These are phyloP conservation scores for Microbotryum silenes-acaulis DNA, from an alignment of 1,284 basidiomycete species.

Conservation along the genomic window DNA sequence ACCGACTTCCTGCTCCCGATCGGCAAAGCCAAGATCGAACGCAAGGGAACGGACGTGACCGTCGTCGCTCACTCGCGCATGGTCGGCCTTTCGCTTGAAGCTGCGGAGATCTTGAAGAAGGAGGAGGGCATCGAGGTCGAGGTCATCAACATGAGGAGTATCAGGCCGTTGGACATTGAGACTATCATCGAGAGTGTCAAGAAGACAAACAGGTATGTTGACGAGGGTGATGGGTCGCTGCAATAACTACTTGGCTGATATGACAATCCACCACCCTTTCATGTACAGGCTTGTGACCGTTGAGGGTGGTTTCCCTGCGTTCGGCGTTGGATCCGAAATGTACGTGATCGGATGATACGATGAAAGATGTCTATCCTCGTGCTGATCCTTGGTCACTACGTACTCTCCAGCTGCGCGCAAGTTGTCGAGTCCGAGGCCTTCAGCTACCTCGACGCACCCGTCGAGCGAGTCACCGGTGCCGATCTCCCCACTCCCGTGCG, in stretches of 20 bases:
- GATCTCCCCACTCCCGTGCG: conserved; percentile 88
- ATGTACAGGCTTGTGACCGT: conserved; percentile 69
- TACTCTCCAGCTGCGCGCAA: conserved; percentile 58
- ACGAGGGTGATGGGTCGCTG: not conserved
- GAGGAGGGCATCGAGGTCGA: conserved; percentile 91
- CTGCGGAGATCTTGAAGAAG: conserved; percentile 85
- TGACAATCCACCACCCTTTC: too few relatives aligned
- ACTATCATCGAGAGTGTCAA: conserved; percentile 93
- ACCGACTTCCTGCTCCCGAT: conserved; percentile 88
- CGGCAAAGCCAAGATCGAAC: conserved; percentile 95
- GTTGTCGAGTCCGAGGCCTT: conserved; percentile 54
- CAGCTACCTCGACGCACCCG: conserved; percentile 93
- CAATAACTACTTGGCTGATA: not conserved
- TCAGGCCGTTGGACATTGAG: conserved; percentile 93
- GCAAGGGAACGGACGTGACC: conserved; percentile 84
- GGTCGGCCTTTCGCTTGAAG: conserved; percentile 86
- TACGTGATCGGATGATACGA: not conserved
- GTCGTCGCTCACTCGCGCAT: conserved; percentile 96
- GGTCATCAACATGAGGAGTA: conserved; percentile 93
- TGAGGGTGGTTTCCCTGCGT: conserved; percentile 97
- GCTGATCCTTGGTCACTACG: too few relatives aligned
- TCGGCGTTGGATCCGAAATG: conserved; percentile 97
- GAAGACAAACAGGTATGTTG: conserved; percentile 82
- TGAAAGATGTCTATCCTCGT: too few relatives aligned
- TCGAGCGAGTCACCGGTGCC: conserved; percentile 95